Evolutionary conservation across 345 rosid genomes (phyloP), one percentile per base, ranked within the genome.

Genomic region (Eucalyptus microcorys): DNA sequence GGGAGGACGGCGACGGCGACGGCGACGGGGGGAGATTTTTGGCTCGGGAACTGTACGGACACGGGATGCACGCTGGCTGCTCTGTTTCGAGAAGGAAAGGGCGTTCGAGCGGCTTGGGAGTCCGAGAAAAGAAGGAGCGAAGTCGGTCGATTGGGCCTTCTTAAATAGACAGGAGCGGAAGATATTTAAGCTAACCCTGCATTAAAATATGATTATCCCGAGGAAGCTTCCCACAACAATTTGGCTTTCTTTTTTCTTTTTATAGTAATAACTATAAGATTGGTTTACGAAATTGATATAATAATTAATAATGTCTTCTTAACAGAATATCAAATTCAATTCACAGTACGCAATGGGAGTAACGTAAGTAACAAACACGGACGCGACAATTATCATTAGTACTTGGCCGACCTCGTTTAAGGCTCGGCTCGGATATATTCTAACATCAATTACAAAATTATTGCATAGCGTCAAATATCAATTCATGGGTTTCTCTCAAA

Each of bases 391-490:
- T 52, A 52, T 19, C 9, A 3, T 7, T 2, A 52, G 4, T 19
- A 19, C 34, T 13, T 0, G 2, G 1, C 15, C 2, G 34, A 61
- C n/a, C 8, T 27, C 7, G 5, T 55, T 22, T 27, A 66, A 32
- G 57, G 26, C 24, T 52, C 0, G 57, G 26, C 24, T 52, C 0
- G 2, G 10, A 8, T 68, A 16, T 32, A 68, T 16, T 3, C 32
- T 0, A 32, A 5, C 4, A 8, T 1, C 2, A 6, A 8, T 68
- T 17, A 5, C 7, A 68, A 17, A 71, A 34, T 1, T 5, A 9
- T 5, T 22, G 4, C 14, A 1, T 4, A 2, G 7, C 17, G 0
- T 30, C 7, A 3, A 5, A 1, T 19, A 34, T 19, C 21, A 17
- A 71, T 71, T 17, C 2, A 4, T 17, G 43, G 14, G 10, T 68